phyloP scores from a whole-genome alignment of 73 alveolate genomes.

The Diophrys sp. region DNA sequence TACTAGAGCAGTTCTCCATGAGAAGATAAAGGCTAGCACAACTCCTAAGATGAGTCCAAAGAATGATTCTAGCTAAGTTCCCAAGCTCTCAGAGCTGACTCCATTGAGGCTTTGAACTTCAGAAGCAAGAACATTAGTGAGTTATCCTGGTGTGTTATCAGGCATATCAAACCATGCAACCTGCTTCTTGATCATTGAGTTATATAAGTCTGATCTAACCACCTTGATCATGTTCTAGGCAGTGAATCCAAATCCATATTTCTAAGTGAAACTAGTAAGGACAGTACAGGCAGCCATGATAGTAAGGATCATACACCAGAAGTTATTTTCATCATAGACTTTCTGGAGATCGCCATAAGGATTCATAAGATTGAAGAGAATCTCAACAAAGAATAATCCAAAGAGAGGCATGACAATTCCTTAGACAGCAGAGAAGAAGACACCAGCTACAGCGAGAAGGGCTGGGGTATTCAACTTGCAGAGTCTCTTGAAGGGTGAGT shows the following conservation, averaged over 20 bases:
- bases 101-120: constrained; percentile 49
- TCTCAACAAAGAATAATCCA: constrained; percentile 33
- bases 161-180: constrained; percentile 53
- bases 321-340: constrained; percentile 11
- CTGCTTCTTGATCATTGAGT: constrained; percentile 26
- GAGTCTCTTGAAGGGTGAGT: constrained; percentile 17
- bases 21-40: constrained; percentile 51
- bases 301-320: constrained; percentile 16
- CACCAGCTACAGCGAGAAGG: constrained; percentile 21
- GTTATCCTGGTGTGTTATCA: constrained; percentile 49
- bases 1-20: constrained; percentile 68
- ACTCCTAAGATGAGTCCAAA: constrained; percentile 58
- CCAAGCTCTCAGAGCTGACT: constrained; percentile 38
- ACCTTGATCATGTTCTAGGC: constrained; percentile 40
- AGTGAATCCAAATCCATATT: constrained; percentile 36
- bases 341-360: constrained; percentile 7
- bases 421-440: constrained; percentile 10
- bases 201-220: constrained; percentile 26
- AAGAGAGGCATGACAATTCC: constrained; percentile 49
- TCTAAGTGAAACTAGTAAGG: constrained; percentile 11
- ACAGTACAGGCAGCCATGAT: constrained; percentile 10
- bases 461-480: constrained; percentile 26
- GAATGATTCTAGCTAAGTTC: constrained; percentile 24
- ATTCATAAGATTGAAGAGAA: no score
- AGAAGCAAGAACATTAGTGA: constrained; percentile 35